These are phyloP conservation scores for Claviceps sp. DNA, from an alignment of 2,329 filamentous ascomycete genomes.

Conservation along the genomic window DNA sequence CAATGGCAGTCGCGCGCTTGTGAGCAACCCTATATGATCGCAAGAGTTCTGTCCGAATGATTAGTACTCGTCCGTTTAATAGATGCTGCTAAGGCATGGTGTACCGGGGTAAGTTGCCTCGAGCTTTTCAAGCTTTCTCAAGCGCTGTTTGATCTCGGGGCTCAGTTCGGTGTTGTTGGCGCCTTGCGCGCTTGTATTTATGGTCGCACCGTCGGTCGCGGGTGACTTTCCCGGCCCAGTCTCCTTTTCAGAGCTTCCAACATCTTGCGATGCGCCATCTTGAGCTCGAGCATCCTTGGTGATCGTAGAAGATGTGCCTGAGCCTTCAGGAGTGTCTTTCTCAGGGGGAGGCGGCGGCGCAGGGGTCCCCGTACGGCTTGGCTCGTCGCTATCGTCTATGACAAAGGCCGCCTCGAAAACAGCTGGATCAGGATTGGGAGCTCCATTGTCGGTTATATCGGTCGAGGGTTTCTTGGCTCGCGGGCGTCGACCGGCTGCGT, in stretches of 20 bases:
- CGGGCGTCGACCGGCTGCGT: slow-evolving; percentile 12
- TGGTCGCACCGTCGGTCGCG: slow-evolving; percentile 4
- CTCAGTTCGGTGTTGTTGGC: slow-evolving; percentile 42
- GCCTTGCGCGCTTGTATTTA: background rate
- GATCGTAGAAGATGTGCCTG: slow-evolving; percentile 6
- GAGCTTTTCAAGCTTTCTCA: slow-evolving; percentile 80
- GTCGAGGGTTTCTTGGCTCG: slow-evolving; percentile 27
- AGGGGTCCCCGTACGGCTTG: slow-evolving; percentile 49
- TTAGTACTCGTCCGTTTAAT: background rate
- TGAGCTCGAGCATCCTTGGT: slow-evolving; percentile 9
- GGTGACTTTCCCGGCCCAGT: slow-evolving; percentile 9
- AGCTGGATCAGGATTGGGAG: slow-evolving; percentile 60
- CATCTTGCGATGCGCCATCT: slow-evolving; percentile 12
- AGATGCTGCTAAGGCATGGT: slow-evolving; percentile 3
- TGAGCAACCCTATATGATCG: slow-evolving; percentile 89
- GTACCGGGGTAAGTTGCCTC: slow-evolving; percentile 76
- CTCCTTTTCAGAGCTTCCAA: slow-evolving; percentile 10
- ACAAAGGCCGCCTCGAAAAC: slow-evolving; percentile 81
- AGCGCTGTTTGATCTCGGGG: slow-evolving; percentile 58
- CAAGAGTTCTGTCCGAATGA: slow-evolving; percentile 51
- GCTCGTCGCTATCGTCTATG: slow-evolving; percentile 68
- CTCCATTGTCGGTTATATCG: slow-evolving; percentile 25
- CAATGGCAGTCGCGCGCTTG: slow-evolving; percentile 71
- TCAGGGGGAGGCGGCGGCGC: slow-evolving; percentile 24
- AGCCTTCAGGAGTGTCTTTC: slow-evolving; percentile 16